phyloP scores from a whole-genome alignment of 1,284 basidiomycete genomes.

The Butyriboletus appendiculatus region DNA sequence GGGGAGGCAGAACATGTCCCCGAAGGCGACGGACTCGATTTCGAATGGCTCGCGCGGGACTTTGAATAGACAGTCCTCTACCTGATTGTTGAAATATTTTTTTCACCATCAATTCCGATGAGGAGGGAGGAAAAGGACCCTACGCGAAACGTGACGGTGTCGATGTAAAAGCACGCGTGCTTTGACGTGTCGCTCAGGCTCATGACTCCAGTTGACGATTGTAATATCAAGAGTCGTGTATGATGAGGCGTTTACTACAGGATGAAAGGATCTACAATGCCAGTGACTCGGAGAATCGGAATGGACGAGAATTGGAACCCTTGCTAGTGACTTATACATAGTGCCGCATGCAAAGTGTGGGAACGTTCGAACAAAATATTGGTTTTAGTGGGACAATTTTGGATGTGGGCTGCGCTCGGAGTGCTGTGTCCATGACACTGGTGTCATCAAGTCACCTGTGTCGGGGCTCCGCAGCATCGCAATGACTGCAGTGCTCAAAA shows the following conservation, averaged over 20 bases:
- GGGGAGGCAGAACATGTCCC: slow-evolving; percentile 13
- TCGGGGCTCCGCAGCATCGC: not conserved
- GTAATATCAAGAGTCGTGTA: no score
- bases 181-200: not conserved
- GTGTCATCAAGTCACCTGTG: slow-evolving; percentile 8
- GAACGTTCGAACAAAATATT: no score
- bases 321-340: no score
- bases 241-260: not conserved
- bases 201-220: not conserved
- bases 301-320: no score
- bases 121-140: not conserved
- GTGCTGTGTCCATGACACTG: not conserved
- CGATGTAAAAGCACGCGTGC: slow-evolving; percentile 13
- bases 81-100: not conserved
- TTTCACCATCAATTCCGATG: not conserved
- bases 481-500: not conserved
- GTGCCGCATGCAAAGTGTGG: no score
- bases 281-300: no score
- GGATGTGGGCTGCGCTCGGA: not conserved
- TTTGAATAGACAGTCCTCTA: slow-evolving; percentile 15
- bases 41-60: slow-evolving; percentile 11
- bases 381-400: not conserved
- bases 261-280: not conserved
- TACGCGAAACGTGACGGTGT: slow-evolving; percentile 17
- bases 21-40: slow-evolving; percentile 8